Evolutionary conservation across 768 basidiomycete species (phyloP), one percentile per base, ranked within the genome.

Genomic region (Boletus insuetus): DNA sequence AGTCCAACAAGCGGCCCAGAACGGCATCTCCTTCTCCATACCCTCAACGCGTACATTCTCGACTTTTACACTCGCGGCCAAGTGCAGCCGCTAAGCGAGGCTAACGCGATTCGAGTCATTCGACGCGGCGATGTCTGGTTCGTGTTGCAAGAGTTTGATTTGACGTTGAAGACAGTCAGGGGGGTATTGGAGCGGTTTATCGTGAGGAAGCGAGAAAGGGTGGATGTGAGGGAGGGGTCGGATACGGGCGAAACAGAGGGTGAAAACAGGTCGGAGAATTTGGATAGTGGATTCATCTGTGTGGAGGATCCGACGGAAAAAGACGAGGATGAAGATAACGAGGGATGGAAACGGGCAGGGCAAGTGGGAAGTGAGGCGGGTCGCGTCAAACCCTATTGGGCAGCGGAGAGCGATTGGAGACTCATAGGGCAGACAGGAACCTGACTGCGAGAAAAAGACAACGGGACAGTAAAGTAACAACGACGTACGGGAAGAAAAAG

Each of bases 31-130:
- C n/a, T n/a, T n/a, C n/a, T n/a, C n/a, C n/a, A n/a, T n/a, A n/a
- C 69, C 10, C 73, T 87, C 43, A 88, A 89, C 55, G 86, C 84
- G 0, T 87, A 87, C 61, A 66, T 89, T 16, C 70, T 81, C 43
- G 88, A 90, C 62, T 90, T 87, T 69, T 87, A 80, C 63, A 77
- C 65, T 1, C 88, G 89, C 54, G 88, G 87, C 0, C 84, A 85
- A 62, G 70, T 73, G 8, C 63, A 68, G 3, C 72, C 81, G 2
- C 65, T 87, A 34, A 73, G 71, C 12, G 58, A 58, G 0, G 82
- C 83, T 5, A 87, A 87, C 48, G 82, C 77, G 2, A 83, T 87
- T 41, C n/a, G n/a, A n/a, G n/a, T n/a, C n/a, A n/a, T n/a, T n/a
- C 70, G 84, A n/a, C 64, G 70, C 6, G 83, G 83, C 10, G 84